Percentiles rank a stretch among this genome's conserved stretches.
These are phyloP conservation scores for Ganoderma sp. DNA, from an alignment of 1,284 basidiomycete species.

Conservation along the genomic window DNA sequence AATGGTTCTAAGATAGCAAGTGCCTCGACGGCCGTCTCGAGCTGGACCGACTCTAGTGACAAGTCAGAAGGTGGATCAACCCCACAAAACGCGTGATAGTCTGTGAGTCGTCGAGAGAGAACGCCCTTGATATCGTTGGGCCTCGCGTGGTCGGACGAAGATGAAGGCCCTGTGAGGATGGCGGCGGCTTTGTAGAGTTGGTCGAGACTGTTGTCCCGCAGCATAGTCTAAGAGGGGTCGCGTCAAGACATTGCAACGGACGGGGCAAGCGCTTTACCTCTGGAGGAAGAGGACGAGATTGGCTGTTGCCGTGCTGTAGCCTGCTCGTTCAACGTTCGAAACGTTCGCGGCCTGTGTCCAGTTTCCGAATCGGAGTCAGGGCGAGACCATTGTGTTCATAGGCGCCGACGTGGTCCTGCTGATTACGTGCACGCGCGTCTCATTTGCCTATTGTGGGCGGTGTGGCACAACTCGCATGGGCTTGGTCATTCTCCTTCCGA, in stretches of 20 bases:
- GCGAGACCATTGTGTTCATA: background rate
- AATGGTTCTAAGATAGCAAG: slow-evolving; percentile 57
- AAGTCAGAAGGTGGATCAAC: slow-evolving; percentile 15
- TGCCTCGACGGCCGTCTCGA: slow-evolving; percentile 62
- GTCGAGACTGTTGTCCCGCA: background rate
- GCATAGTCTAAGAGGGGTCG: background rate
- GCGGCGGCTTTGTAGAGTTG: slow-evolving; percentile 21
- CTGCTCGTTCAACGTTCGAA: too few relatives aligned
- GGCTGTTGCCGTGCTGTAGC: too few relatives aligned
- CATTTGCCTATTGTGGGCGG: slow-evolving; percentile 1
- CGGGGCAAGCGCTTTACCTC: background rate
- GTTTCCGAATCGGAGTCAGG: background rate
- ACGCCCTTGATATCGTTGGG: slow-evolving; percentile 24
- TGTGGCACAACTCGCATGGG: background rate
- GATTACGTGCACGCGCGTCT: background rate
- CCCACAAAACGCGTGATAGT: slow-evolving; percentile 10
- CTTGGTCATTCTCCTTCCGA: too few relatives aligned
- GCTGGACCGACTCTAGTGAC: slow-evolving; percentile 52
- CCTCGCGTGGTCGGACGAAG: slow-evolving; percentile 13
- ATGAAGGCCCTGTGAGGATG: slow-evolving; percentile 21
- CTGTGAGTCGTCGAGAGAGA: slow-evolving; percentile 17
- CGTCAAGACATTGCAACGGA: background rate
- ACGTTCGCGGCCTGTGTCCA: too few relatives aligned
- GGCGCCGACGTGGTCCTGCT: background rate
- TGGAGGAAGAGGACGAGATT: background rate